A percentile compares a stretch with the other conserved stretches of the same genome.
phyloP scores from a whole-genome alignment of 768 basidiomycete genomes.

The Podaxis sp. region DNA sequence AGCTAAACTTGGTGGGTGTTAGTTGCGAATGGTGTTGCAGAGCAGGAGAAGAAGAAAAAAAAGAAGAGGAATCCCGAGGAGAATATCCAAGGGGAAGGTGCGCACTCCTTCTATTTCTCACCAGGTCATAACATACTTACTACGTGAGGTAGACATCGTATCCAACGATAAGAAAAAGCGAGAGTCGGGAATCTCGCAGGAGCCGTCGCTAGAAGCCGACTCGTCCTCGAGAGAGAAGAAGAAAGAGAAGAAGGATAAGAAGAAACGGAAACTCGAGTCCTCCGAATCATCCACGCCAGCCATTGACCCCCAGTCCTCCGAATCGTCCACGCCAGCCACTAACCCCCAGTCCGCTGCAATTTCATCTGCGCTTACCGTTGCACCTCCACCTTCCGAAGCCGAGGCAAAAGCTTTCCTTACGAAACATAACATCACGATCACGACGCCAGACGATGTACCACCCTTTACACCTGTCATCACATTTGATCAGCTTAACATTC shows the following conservation, averaged over 20 bases:
- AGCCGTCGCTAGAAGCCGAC: background rate
- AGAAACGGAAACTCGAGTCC: conserved; percentile 41
- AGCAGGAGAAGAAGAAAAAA: conserved; percentile 19
- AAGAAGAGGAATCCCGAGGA: conserved; percentile 6
- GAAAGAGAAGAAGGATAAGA: conserved; percentile 38
- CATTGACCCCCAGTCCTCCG: conserved; percentile 18
- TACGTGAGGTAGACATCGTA: background rate
- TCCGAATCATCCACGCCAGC: conserved; percentile 20
- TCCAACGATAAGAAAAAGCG: background rate
- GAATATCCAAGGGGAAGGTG: conserved; percentile 10
- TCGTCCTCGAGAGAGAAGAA: conserved; percentile 17
- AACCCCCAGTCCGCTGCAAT: conserved; percentile 20
- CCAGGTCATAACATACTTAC: background rate
- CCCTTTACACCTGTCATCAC: conserved; percentile 65
- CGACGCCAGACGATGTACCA: conserved; percentile 44
- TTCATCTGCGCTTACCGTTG: conserved; percentile 18
- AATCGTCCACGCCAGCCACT: conserved; percentile 18
- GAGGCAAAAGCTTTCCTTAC: conserved; percentile 59
- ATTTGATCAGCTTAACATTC: conserved; percentile 73
- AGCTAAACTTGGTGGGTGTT: background rate
- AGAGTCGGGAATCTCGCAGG: background rate
- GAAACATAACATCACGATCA: conserved; percentile 75
- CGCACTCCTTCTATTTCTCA: background rate
- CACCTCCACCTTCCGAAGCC: conserved; percentile 36
- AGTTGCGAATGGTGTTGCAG: background rate